Base-by-base conservation (phyloP, 1,284 basidiomycete species). In the Phlebopus sp. region DNA sequence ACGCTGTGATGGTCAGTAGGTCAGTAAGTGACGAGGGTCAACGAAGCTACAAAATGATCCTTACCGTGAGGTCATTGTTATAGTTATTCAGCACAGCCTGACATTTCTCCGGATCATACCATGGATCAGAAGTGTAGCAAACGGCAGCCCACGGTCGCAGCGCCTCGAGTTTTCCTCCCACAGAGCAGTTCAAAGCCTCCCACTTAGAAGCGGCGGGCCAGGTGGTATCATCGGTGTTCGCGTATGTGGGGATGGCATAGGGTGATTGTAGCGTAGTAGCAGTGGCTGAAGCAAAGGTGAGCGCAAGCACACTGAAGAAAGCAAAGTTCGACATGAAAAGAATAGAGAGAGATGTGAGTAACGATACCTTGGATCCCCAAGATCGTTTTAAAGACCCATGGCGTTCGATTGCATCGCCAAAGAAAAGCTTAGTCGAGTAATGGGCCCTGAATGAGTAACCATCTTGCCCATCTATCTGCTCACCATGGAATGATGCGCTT, bases 131-230 rank as follows among this genome's bases (percentile, higher is more conserved):
- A 5, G 44, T 35, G n/a, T 49, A 49, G 19, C 48, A 49, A 14
- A 41, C 32, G 15, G 37, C 48, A 35, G 48, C 48, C 48, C 48
- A 49, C 11, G 48, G 48, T 36, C 48, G 31, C 31, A 49, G 21
- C 4, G 27, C 31, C 15, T 39, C 21, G 5, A 49, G 44, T 18
- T 39, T 39, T 34, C 46, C 46, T 19, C 27, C 41, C 13, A 47
- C 18, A 19, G 46, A 44, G 13, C 11, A 10, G 15, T 47, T 47
- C 17, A 47, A 30, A 7, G 27, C n/a, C 29, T 19, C 30, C 46
- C 46, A 47, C 18, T 44, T 7, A 5, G 42, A 36, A 6, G 31
- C 27, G 19, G 43, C 21, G n/a, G 46, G 46, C 46, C 46, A 47
- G 10, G 17, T 23, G 10, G 30, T 21, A 14, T 30, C n/a, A n/a